Conservation (phyloP, 768 basidiomycete genomes). For the Xerocomus potaroensis region DNA sequence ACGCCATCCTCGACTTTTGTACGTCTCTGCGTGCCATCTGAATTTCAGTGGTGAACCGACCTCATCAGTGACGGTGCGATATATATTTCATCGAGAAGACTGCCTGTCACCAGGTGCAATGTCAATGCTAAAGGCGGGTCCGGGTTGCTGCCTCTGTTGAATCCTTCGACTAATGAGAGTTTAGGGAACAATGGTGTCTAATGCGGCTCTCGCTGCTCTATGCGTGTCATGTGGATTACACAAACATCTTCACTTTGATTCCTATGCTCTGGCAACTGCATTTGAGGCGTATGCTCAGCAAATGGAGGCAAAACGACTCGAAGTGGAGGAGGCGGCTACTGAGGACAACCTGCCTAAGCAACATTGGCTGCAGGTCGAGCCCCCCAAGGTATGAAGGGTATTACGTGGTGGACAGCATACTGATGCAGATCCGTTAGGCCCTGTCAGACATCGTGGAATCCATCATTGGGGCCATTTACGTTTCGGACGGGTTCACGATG, state of each 20-base stretch:
- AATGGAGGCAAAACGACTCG: conserved; percentile 46
- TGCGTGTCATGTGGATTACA: conserved; percentile 68
- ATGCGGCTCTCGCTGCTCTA: conserved; percentile 69
- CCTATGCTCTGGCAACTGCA: conserved; percentile 43
- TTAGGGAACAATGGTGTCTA: conserved; percentile 84
- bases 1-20: conserved; percentile 84
- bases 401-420: conserved; percentile 1
- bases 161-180: neutral
- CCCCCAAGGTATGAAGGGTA: conserved; percentile 60
- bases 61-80: conserved; percentile 61
- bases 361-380: conserved; percentile 73
- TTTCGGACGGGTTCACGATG: conserved; percentile 67
- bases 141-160: neutral
- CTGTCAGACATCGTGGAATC: conserved; percentile 81
- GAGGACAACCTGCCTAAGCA: conserved; percentile 58
- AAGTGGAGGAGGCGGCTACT: conserved; percentile 40
- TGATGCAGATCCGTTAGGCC: conserved; percentile 39
- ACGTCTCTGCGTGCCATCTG: conserved; percentile 24
- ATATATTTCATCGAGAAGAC: conserved; percentile 63
- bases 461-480: conserved; percentile 71
- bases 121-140: conserved; percentile 66
- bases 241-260: conserved; percentile 55
- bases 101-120: conserved; percentile 70
- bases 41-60: neutral
- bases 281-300: conserved; percentile 52